These are phyloP conservation scores for Tilletia setariae DNA, from an alignment of 1,284 basidiomycete genomes.

Conservation along the genomic window DNA sequence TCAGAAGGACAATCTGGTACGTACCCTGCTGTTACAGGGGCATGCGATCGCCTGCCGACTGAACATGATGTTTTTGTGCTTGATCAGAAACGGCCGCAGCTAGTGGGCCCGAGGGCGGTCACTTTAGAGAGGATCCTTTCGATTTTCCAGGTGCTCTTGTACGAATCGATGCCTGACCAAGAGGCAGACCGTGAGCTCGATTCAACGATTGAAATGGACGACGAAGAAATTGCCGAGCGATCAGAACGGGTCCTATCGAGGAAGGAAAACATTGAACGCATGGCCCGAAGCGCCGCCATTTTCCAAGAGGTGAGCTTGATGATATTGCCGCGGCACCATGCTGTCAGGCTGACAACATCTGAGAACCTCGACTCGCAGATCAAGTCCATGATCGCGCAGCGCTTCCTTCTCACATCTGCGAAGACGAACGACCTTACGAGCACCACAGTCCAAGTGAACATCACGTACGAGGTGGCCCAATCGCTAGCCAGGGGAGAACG, in stretches of 20 bases:
- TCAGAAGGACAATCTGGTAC: slow-evolving; percentile 34
- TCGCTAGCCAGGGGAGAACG: background rate
- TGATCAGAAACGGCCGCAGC: slow-evolving; percentile 64
- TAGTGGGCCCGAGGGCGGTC: slow-evolving; percentile 76
- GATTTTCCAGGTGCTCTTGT: slow-evolving; percentile 74
- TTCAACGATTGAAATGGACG: background rate
- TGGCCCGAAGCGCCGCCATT: background rate
- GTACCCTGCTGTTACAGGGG: slow-evolving; percentile 34
- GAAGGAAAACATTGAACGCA: background rate
- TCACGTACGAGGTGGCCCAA: slow-evolving; percentile 13
- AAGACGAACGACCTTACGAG: background rate
- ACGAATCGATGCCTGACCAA: slow-evolving; percentile 70
- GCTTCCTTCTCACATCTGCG: slow-evolving; percentile 1
- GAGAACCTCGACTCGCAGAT: background rate
- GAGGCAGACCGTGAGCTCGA: background rate
- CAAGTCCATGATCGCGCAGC: background rate
- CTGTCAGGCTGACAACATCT: background rate
- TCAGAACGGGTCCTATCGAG: background rate
- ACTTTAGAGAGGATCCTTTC: slow-evolving; percentile 77
- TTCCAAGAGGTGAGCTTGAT: background rate
- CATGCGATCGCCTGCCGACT: no score
- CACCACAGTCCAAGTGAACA: background rate
- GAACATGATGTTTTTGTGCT: background rate
- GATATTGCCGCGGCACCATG: background rate
- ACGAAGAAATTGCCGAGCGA: background rate